Percentiles rank a stretch among this genome's conserved stretches.
Evolutionary conservation across 1,284 basidiomycete genomes (phyloP).

Genomic region (Trichosporon ovoides): DNA sequence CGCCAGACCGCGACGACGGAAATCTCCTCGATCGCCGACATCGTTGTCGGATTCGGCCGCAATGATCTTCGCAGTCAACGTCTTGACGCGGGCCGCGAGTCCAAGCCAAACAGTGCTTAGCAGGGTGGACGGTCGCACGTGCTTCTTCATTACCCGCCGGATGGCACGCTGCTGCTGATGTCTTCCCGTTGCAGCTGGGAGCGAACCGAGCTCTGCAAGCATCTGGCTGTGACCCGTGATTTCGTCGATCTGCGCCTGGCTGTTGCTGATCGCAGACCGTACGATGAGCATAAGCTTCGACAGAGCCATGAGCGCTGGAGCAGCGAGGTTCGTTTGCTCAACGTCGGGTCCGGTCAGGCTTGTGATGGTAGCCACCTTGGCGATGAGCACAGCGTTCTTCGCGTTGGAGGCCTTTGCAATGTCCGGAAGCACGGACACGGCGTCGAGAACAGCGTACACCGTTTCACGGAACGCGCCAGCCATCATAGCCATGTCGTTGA

Average conservation of each 20-base stretch:
- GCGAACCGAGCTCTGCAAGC: slow-evolving; percentile 27
- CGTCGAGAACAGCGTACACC: slow-evolving; percentile 19
- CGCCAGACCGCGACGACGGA: slow-evolving; percentile 27
- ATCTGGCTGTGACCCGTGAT: slow-evolving; percentile 20
- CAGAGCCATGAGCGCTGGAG: slow-evolving; percentile 27
- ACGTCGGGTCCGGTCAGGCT: slow-evolving; percentile 31
- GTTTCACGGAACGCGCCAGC: slow-evolving; percentile 29
- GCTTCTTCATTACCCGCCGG: slow-evolving; percentile 27
- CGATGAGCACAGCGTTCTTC: slow-evolving; percentile 26
- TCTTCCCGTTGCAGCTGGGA: slow-evolving; percentile 35
- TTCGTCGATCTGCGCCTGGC: slow-evolving; percentile 14
- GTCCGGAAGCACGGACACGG: slow-evolving; percentile 13
- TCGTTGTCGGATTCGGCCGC: slow-evolving; percentile 25
- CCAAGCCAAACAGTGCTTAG: slow-evolving; percentile 33
- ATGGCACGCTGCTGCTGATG: slow-evolving; percentile 44
- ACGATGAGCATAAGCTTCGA: slow-evolving; percentile 27
- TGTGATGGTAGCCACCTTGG: slow-evolving; percentile 29
- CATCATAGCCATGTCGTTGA: slow-evolving; percentile 29
- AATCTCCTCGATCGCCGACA: slow-evolving; percentile 20
- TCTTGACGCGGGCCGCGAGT: slow-evolving; percentile 20
- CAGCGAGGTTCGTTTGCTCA: slow-evolving; percentile 30
- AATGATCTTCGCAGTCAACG: slow-evolving; percentile 31
- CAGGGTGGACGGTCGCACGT: slow-evolving; percentile 18
- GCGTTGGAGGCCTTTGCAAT: slow-evolving; percentile 26
- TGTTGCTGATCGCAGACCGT: slow-evolving; percentile 19